These are phyloP conservation scores for Saccharomycopsis amapae DNA, from an alignment of 805 yeast genomes.

Conservation along the genomic window DNA sequence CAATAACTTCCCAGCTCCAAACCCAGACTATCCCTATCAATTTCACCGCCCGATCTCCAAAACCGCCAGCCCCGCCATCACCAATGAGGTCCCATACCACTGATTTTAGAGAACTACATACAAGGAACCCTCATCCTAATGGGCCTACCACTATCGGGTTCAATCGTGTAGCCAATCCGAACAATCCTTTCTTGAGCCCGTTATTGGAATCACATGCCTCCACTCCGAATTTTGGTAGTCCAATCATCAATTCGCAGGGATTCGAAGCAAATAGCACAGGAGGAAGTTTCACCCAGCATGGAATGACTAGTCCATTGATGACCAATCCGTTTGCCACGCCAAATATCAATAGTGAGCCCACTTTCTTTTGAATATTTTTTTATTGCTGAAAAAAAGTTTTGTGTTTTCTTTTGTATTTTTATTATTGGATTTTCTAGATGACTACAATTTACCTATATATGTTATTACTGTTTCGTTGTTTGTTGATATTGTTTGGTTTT, in stretches of 20 bases:
- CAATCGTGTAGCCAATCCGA: background rate
- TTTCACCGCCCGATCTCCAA: background rate
- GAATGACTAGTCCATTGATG: background rate
- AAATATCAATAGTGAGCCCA: too few relatives aligned
- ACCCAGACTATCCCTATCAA: constrained; percentile 8
- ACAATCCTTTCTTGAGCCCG: constrained; percentile 15
- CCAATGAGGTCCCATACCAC: background rate
- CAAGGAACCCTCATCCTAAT: too few relatives aligned
- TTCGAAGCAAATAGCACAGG: background rate
- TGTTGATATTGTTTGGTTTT: background rate
- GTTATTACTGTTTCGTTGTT: too few relatives aligned
- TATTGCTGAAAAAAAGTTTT: too few relatives aligned
- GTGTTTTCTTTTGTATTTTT: too few relatives aligned
- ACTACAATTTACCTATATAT: too few relatives aligned
- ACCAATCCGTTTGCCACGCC: background rate
- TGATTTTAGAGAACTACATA: too few relatives aligned
- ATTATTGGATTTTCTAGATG: too few relatives aligned
- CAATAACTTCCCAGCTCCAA: background rate
- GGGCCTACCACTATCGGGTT: too few relatives aligned
- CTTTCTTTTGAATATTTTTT: too few relatives aligned
- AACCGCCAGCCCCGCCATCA: background rate
- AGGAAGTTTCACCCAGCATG: background rate
- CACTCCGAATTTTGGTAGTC: background rate
- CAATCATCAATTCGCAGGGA: too few relatives aligned
- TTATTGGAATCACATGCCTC: constrained; percentile 1